Percentiles rank a stretch among this genome's conserved stretches.
phyloP scores from a whole-genome alignment of 108 stramenopile genomes.

The Nitzschia sp. region DNA sequence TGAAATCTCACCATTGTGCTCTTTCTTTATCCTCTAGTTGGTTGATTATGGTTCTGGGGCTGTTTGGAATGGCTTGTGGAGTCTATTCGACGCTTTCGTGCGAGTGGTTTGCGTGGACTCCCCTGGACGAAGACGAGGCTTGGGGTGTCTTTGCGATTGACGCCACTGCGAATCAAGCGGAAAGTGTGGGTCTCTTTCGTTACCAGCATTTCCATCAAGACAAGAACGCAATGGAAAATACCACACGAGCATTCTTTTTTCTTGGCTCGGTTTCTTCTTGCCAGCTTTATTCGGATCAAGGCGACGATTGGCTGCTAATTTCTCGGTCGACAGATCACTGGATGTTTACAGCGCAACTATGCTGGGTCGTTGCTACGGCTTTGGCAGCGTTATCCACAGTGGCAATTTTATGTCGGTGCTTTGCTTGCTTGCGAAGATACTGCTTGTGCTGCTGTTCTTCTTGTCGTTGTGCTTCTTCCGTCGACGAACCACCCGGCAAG shows the following conservation, averaged over 20 bases:
- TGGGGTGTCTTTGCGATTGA: neutral
- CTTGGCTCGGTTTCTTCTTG: neutral
- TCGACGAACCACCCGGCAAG: neutral
- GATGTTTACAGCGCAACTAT: conserved; percentile 14
- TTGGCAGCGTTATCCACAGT: neutral
- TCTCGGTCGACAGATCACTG: neutral
- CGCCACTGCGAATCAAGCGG: neutral
- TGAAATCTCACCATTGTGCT: neutral
- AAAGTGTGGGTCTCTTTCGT: conserved; percentile 13
- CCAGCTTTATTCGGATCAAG: neutral
- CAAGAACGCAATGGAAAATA: neutral
- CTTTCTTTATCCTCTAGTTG: neutral
- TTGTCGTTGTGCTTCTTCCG: too few relatives aligned
- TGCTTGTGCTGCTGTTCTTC: neutral
- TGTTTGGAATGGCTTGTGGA: neutral
- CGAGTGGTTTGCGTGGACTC: conserved; percentile 7
- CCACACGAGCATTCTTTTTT: neutral
- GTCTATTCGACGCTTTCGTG: conserved; percentile 8
- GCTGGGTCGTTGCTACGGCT: neutral
- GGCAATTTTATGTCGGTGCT: neutral
- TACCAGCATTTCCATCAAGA: neutral
- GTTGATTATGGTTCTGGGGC: neutral
- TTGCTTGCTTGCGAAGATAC: neutral
- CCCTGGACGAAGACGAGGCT: neutral
- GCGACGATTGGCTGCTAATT: conserved; percentile 3